These are phyloP conservation scores for Paraphaeosphaeria minitans DNA, from an alignment of 2,329 filamentous ascomycete genomes.

Conservation along the genomic window DNA sequence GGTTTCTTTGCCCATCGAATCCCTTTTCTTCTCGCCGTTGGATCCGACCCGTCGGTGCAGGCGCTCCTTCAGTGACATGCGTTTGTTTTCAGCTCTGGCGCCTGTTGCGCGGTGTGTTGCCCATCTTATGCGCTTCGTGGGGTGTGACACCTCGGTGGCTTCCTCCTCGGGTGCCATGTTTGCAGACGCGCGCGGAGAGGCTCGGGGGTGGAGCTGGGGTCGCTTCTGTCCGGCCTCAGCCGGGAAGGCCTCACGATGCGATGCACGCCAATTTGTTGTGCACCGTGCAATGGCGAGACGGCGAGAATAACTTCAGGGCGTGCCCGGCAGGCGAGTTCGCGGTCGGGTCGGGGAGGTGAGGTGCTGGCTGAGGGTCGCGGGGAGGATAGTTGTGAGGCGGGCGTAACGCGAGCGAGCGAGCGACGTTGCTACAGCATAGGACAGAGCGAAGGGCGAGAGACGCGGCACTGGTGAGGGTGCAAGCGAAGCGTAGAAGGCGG, in stretches of 20 bases:
- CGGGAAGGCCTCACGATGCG: conserved; percentile 41
- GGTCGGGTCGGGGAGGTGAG: conserved; percentile 18
- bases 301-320: conserved; percentile 10
- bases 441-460: conserved; percentile 10
- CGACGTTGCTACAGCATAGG: conserved; percentile 16
- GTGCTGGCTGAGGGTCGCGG: conserved; percentile 23
- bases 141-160: conserved; percentile 60
- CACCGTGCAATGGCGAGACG: conserved; percentile 10
- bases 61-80: conserved; percentile 79
- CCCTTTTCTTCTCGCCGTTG: conserved; percentile 66
- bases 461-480: conserved; percentile 18
- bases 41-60: conserved; percentile 66
- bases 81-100: conserved; percentile 76
- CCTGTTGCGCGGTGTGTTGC: conserved; percentile 87
- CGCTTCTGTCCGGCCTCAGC: conserved; percentile 43
- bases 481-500: conserved; percentile 8
- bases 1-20: conserved; percentile 48
- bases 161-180: conserved; percentile 23
- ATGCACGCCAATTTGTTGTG: conserved; percentile 37
- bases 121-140: conserved; percentile 86
- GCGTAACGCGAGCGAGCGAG: conserved; percentile 22
- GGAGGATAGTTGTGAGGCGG: conserved; percentile 24
- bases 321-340: conserved; percentile 13
- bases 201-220: conserved; percentile 31
- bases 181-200: conserved; percentile 33